Evolutionary conservation across 805 yeast genomes (phyloP).

Genomic region (Sugiyamaella americana): DNA sequence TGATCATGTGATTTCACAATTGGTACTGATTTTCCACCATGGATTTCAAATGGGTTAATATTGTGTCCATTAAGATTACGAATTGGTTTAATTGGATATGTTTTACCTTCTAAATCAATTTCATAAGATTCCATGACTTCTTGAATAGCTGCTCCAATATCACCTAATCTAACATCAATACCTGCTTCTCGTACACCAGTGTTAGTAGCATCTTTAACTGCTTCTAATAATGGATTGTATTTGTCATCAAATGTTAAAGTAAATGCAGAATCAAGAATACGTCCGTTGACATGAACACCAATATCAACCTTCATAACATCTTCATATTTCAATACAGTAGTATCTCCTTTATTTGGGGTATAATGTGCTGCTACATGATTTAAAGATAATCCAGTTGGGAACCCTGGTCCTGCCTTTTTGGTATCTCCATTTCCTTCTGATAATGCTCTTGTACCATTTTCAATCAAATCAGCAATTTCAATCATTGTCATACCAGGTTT

Average conservation of each 20-base stretch:
- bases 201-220: conserved; percentile 89
- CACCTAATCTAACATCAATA: conserved; percentile 89
- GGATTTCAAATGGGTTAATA: conserved; percentile 77
- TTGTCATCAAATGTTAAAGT: conserved; percentile 81
- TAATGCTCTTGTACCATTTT: conserved; percentile 71
- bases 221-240: conserved; percentile 72
- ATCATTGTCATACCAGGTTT: conserved; percentile 90
- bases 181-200: conserved; percentile 93
- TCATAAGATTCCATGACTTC: conserved; percentile 98
- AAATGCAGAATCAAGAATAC: conserved; percentile 91
- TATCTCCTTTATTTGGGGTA: conserved; percentile 95
- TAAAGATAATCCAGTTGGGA: conserved; percentile 95
- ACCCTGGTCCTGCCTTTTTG: conserved; percentile 78
- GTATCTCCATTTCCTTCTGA: conserved; percentile 57
- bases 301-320: conserved; percentile 96
- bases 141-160: conserved; percentile 92
- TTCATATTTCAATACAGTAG: conserved; percentile 67
- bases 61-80: conserved; percentile 93
- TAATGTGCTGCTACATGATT: conserved; percentile 97
- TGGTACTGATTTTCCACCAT: conserved; percentile 95
- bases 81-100: conserved; percentile 79
- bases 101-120: conserved; percentile 81
- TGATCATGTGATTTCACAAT: conserved; percentile 88
- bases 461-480: conserved; percentile 85
- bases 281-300: conserved; percentile 94